Base-by-base conservation (phyloP, 768 basidiomycete species). In the Boletus pseudo-olivaceus region DNA sequence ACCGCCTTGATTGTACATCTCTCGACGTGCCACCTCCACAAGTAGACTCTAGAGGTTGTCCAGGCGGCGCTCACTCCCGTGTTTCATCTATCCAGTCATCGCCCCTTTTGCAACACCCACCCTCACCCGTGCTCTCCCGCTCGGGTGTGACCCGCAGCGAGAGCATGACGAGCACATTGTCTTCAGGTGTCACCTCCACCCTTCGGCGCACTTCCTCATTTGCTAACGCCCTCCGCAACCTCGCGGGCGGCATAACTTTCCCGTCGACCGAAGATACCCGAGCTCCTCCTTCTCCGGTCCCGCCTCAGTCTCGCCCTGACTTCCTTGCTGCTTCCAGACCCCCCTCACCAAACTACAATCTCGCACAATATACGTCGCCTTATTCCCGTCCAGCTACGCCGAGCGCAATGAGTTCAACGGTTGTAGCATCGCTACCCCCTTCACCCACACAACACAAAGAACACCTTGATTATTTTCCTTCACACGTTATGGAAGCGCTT, bases 401-500 rank as follows among this genome's bases (percentile, higher is more conserved):
- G 3, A 59, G 49, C 19, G n/a, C 60, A 27, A 54, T 75, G 17
- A 54, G 42, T 20, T 26, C 62, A 29, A 58, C 63, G 39, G 12
- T 66, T 6, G 62, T 64, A 6, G 58, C 54, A 15, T 71, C 72
- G 10, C 59, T 61, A 44, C 65, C 71, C 2, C 58, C 70, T 7
- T 74, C 72, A 4, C 70, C 72, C 10, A 72, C 72, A 17, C 49
- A 63, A 3, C 61, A 70, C 27, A 73, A 68, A 30, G 54, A 72
- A 1, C 71, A 75, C 1, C 74, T 75, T 40, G 82, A 84, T 49
- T 93, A 88, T 64, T 64, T 78, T 37, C 83, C 92, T 2, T 86
- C 83, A 12, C 81, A 90, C 61, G 90, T 93, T 20, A 90, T 97
- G 75, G 88, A 92, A 57, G 88, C 88, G 0, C 75, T 98, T 29